phyloP scores from a whole-genome alignment of 2,329 filamentous ascomycete genomes.

The Hirsutella minnesotensis region DNA sequence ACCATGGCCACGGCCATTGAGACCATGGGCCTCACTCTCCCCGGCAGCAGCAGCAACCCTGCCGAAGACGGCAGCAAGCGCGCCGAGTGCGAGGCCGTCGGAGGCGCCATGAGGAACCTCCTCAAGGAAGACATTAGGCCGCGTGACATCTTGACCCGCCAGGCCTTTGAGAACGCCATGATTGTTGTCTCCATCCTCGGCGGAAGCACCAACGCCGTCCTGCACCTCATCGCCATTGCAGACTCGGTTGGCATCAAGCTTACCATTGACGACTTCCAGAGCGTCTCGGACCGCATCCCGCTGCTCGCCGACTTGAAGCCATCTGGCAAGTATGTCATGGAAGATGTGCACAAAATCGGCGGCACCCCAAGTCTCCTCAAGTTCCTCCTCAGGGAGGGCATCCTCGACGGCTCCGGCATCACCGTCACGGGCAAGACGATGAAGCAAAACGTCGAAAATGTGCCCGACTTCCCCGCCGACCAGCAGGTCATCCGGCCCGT shows the following conservation, averaged over 20 bases:
- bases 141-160: conserved; percentile 64
- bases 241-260: conserved; percentile 72
- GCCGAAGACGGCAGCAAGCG: conserved; percentile 62
- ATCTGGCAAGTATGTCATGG: conserved; percentile 80
- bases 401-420: conserved; percentile 68
- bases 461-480: conserved; percentile 60
- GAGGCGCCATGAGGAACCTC: conserved; percentile 61
- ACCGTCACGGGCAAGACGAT: conserved; percentile 87
- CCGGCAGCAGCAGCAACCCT: conserved; percentile 69
- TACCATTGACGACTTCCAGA: conserved; percentile 78
- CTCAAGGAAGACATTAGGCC: conserved; percentile 68
- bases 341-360: conserved; percentile 72
- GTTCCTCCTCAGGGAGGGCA: conserved; percentile 69
- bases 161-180: conserved; percentile 81
- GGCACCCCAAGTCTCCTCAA: conserved; percentile 82
- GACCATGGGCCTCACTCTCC: conserved; percentile 79
- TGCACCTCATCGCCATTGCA: conserved; percentile 75
- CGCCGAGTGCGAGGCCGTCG: conserved; percentile 60
- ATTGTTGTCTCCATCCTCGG: conserved; percentile 71
- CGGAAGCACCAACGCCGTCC: conserved; percentile 75
- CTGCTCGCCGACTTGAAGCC: conserved; percentile 77
- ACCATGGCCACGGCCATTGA: conserved; percentile 89
- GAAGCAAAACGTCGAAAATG: conserved; percentile 70
- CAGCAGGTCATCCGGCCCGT: conserved; percentile 76
- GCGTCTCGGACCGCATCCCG: conserved; percentile 65